Base-by-base conservation (phyloP, 495 filamentous ascomycete genomes). In the Trichocladium antarcticum region DNA sequence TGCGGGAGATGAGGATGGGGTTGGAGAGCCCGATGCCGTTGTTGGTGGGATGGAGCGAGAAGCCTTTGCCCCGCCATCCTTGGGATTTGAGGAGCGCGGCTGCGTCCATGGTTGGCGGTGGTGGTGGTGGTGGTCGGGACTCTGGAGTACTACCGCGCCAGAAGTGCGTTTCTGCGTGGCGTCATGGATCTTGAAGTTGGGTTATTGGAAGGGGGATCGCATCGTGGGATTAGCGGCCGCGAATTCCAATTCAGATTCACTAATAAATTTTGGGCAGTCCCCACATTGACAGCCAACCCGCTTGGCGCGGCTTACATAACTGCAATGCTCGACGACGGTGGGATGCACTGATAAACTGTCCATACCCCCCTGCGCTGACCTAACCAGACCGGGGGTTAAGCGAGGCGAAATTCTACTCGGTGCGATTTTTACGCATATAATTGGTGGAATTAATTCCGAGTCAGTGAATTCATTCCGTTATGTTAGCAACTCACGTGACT, bases 11-110 rank as follows among this genome's bases (percentile, higher is more conserved):
- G 36, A 85, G 75, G 21, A 90, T 66, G 7, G 84, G 85, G 47
- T 75, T 76, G 11, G 75, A 73, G 7, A 90, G 74, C 22, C 85
- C 85, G 28, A 76, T 80, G 21, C 70, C 69, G 58, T 77, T 75
- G 69, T 68, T 65, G 39, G 78, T 78, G 10, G 81, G 75, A 60
- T 88, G 81, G 9, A 90, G 74, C 0, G 84, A 77, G 64, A 84
- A 79, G 55, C 85, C 85, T 22, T 76, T 74, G 52, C 85, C 85
- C 50, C 77, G 77, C 85, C 85, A 90, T 55, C 85, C 85, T 69
- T 85, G 82, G 58, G 76, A 74, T 50, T 79, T 78, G 51, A 90
- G 80, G 61, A 62, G 57, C 27, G 55, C 55, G 20, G 53, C 36
- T 4, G 60, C 60, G 58, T 63, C 49, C 60, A 63, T 63, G 47